These are phyloP conservation scores for Coprinopsis marcescibilis DNA, from an alignment of 768 basidiomycete species.

Conservation along the genomic window DNA sequence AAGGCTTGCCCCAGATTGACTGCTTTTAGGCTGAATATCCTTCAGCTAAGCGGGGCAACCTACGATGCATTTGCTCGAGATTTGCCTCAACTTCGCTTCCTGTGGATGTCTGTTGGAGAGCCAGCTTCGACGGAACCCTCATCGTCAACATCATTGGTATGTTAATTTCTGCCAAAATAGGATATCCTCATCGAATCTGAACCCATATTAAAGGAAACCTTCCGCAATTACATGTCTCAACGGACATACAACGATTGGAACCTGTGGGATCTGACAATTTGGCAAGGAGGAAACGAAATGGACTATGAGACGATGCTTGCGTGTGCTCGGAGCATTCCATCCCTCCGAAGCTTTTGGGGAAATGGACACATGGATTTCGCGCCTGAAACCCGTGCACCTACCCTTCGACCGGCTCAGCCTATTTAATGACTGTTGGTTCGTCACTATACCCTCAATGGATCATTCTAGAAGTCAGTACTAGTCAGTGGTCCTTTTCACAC, in stretches of 20 bases:
- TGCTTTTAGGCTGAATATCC: constrained; percentile 29
- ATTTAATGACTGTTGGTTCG: too few species aligned
- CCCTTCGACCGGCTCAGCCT: too few species aligned
- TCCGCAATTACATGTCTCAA: constrained; percentile 21
- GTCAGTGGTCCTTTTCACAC: too few species aligned
- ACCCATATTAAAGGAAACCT: constrained; percentile 16
- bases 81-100: constrained; percentile 25
- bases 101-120: constrained; percentile 28
- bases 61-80: constrained; percentile 28
- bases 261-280: constrained; percentile 31
- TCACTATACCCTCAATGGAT: too few species aligned
- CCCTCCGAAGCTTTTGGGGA: constrained; percentile 27
- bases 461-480: too few species aligned
- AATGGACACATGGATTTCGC: too few species aligned
- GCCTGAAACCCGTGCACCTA: too few species aligned
- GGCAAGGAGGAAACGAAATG: constrained; percentile 27
- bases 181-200: background rate
- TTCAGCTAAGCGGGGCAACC: constrained; percentile 24
- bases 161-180: constrained; percentile 1
- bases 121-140: background rate
- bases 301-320: constrained; percentile 27
- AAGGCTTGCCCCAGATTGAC: constrained; percentile 20
- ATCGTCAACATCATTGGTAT: constrained; percentile 1
- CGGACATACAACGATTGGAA: constrained; percentile 29
- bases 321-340: constrained; percentile 28